Conservation (phyloP, 768 basidiomycete genomes). For the Mycena filopes region DNA sequence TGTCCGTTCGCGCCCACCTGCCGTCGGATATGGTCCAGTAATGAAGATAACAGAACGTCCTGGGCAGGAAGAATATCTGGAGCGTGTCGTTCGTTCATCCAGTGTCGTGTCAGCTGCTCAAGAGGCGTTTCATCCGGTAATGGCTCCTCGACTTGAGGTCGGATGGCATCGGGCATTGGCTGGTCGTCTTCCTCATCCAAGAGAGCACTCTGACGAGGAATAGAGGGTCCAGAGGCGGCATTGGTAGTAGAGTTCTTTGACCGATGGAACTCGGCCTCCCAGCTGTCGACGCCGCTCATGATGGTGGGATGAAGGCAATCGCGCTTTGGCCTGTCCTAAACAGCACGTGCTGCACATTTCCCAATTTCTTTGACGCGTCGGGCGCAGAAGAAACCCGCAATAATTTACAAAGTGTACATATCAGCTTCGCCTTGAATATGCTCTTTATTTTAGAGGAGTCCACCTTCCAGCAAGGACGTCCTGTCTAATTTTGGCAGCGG, state of each 20-base stretch:
- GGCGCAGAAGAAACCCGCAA: too few relatives aligned
- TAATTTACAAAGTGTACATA: too few relatives aligned
- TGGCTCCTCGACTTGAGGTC: slow-evolving; percentile 29
- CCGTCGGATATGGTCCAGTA: slow-evolving; percentile 82
- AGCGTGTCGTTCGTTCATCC: slow-evolving; percentile 87
- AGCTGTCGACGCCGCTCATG: slow-evolving; percentile 37
- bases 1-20: slow-evolving; percentile 75
- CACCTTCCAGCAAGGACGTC: too few relatives aligned
- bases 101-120: slow-evolving; percentile 78
- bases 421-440: too few relatives aligned
- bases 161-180: slow-evolving; percentile 41
- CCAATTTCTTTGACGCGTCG: too few relatives aligned
- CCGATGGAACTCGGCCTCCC: slow-evolving; percentile 52
- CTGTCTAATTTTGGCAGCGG: too few relatives aligned
- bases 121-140: slow-evolving; percentile 64
- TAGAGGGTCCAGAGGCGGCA: slow-evolving; percentile 37
- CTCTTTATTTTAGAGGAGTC: too few relatives aligned
- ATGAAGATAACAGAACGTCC: slow-evolving; percentile 68
- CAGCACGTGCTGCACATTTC: not conserved
- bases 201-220: slow-evolving; percentile 48
- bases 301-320: slow-evolving; percentile 22
- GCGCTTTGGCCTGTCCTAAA: slow-evolving; percentile 46
- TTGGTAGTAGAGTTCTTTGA: slow-evolving; percentile 29
- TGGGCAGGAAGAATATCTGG: slow-evolving; percentile 84
- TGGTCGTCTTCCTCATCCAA: slow-evolving; percentile 50